Percentiles rank a stretch among this genome's conserved stretches.
phyloP scores from a whole-genome alignment of 2,329 filamentous ascomycete species.

The Beauveria brongniartii region DNA sequence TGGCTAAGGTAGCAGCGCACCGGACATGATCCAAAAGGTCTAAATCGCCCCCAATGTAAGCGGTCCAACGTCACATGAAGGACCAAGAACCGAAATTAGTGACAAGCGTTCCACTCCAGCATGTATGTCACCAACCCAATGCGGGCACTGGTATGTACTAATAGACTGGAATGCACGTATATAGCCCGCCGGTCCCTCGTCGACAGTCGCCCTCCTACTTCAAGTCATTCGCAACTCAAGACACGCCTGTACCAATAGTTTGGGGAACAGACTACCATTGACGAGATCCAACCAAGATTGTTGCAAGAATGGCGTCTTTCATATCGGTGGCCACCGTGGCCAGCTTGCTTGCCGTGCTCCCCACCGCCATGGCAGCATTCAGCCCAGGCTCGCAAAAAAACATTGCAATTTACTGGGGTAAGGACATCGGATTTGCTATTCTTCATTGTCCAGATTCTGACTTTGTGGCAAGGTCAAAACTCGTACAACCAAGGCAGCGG shows the following conservation, averaged over 20 bases:
- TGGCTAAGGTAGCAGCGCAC: background rate
- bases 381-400: conserved; percentile 40
- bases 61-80: conserved; percentile 8
- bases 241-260: background rate
- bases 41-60: background rate
- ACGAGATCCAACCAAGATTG: background rate
- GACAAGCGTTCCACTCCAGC: background rate
- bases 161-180: background rate
- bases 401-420: conserved; percentile 61
- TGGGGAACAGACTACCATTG: background rate
- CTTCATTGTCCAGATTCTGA: background rate
- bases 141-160: background rate
- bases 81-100: background rate
- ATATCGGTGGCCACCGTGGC: conserved; percentile 13
- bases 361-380: conserved; percentile 33
- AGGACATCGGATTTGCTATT: conserved; percentile 6
- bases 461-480: conserved; percentile 43
- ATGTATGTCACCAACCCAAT: background rate
- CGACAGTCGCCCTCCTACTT: background rate
- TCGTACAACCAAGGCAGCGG: conserved; percentile 41
- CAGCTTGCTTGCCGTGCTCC: conserved; percentile 19
- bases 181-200: background rate
- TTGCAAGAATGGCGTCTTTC: conserved; percentile 1
- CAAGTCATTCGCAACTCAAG: background rate
- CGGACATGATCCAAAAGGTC: background rate